Base-by-base conservation (phyloP, 371 early-diverging fungal species). In the Parasitella parasitica region DNA sequence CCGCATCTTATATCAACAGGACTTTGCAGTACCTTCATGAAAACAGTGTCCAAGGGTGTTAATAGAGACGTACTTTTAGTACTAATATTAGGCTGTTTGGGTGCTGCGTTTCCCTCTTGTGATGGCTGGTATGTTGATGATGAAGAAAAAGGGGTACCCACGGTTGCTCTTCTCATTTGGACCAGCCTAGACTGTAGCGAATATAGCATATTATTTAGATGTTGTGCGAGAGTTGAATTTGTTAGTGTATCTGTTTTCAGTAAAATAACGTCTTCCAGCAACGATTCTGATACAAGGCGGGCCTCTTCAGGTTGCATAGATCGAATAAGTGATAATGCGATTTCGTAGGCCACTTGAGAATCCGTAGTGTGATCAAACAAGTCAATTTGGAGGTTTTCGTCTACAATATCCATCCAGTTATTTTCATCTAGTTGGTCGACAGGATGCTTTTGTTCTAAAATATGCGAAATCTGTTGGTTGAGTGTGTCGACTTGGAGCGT, bases 281-380 rank as follows among this genome's bases (percentile, higher is more conserved):
- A 27, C 0, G 67, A 58, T 41, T 77, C 78, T 9, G 75, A 61
- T 2, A 75, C 48, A 9, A 72, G 41, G 3, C 64, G 38, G 1
- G 75, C 66, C 46, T 77, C 78, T 37, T 75, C 75, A 1, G 57
- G 63, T 9, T 70, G 75, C 4, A 77, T 51, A 1, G 69, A 61
- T 20, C 71, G 66, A 2, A 77, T 50, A 2, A 77, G 38, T 0
- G 78, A 69, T 13, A 68, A 53, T 0, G 75, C 70, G 3, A 70
- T 64, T 56, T 77, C 72, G 57, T 72, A 70, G 6, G 73, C 68
- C 1, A 70, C 63, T 22, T 48, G 58, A 1, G 64, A 54, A 37
- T 74, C 71, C 11, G 61, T 61, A 2, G 46, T 12, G n/a, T 59
- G 54, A 15, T 63, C 35, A 3, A 57, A 18, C 4, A 57, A 30